These are phyloP conservation scores for Cystobasidium pallidum DNA, from an alignment of 1,284 basidiomycete genomes.

Conservation along the genomic window DNA sequence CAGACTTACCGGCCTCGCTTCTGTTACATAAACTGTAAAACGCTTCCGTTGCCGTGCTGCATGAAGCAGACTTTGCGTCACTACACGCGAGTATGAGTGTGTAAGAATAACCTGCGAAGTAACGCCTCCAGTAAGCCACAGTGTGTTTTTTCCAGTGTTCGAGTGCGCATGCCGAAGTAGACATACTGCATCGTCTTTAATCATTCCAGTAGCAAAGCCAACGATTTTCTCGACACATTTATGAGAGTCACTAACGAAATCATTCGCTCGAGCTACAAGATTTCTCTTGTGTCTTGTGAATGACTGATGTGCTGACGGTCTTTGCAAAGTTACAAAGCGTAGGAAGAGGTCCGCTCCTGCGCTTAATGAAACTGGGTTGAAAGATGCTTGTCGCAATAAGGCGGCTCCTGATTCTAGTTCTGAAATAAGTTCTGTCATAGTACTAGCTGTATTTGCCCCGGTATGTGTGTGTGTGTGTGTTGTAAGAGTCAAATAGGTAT, in stretches of 20 bases:
- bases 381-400: constrained; percentile 65
- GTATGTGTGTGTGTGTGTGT: constrained; percentile 49
- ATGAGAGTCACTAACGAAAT: constrained; percentile 58
- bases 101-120: constrained; percentile 74
- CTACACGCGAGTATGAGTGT: constrained; percentile 93
- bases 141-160: too few relatives aligned
- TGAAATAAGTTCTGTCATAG: constrained; percentile 86
- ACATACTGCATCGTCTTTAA: constrained; percentile 83
- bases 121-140: background rate
- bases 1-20: constrained; percentile 83
- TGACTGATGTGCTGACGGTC: constrained; percentile 59
- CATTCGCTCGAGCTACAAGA: constrained; percentile 71
- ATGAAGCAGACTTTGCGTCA: constrained; percentile 86
- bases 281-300: constrained; percentile 57
- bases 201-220: constrained; percentile 83
- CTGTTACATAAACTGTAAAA: constrained; percentile 96
- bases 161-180: background rate
- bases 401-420: constrained; percentile 76
- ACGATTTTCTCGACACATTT: constrained; percentile 85
- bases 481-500: background rate
- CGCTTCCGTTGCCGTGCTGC: constrained; percentile 80
- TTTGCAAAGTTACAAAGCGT: constrained; percentile 51
- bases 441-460: constrained; percentile 66
- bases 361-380: constrained; percentile 80
- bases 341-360: constrained; percentile 85